Evolutionary conservation across 2,329 filamentous ascomycete genomes (phyloP).

Genomic region (Elsinoe arachidis): DNA sequence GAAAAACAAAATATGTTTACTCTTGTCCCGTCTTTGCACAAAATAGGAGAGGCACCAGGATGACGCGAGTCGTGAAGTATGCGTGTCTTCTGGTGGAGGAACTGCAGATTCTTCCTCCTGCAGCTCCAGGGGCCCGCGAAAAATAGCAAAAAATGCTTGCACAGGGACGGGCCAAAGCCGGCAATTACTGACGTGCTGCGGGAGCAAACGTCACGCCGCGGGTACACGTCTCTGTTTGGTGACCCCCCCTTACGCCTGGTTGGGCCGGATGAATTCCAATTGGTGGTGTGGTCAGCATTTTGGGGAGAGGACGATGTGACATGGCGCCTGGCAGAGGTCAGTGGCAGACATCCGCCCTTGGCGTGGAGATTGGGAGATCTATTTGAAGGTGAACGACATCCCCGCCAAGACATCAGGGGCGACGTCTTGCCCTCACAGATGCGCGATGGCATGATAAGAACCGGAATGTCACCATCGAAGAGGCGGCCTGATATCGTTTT

Average conservation of each 20-base stretch:
- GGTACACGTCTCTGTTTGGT: not conserved
- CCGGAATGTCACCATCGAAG: not conserved
- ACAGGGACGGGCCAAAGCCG: not conserved
- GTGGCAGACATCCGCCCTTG: slow-evolving; percentile 1
- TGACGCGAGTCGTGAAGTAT: slow-evolving; percentile 1
- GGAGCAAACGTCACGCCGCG: slow-evolving; percentile 1
- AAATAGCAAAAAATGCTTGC: not conserved
- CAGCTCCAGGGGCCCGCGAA: slow-evolving; percentile 1
- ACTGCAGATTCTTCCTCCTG: not conserved
- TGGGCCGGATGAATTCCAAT: not conserved
- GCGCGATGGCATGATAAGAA: not conserved
- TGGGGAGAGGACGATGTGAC: not conserved
- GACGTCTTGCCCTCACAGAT: not conserved
- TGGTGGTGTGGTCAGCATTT: not conserved
- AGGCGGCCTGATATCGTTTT: not conserved
- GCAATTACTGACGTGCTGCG: slow-evolving; percentile 10
- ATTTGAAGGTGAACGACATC: not conserved
- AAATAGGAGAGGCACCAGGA: slow-evolving; percentile 3
- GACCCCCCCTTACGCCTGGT: not conserved
- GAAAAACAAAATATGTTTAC: not conserved
- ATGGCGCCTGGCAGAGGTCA: not conserved
- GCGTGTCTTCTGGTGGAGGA: not conserved
- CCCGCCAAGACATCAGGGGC: slow-evolving; percentile 1
- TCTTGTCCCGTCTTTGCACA: not conserved
- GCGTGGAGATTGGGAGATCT: slow-evolving; percentile 2